Base-by-base conservation (phyloP, 208 protist species). In the Acanthamoeba sp. region DNA sequence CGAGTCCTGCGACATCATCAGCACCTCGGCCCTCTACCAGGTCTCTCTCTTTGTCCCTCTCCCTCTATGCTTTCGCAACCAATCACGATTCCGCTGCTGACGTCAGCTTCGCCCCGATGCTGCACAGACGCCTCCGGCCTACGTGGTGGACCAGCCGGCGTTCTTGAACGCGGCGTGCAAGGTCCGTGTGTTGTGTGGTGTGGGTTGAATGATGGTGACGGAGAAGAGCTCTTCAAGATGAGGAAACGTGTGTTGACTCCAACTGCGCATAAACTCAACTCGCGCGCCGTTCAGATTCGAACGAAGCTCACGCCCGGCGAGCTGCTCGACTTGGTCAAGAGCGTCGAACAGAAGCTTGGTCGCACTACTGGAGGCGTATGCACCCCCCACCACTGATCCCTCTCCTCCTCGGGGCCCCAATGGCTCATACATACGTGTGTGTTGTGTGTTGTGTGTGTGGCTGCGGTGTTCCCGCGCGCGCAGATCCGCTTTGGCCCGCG, bases 131-230 rank as follows among this genome's bases (percentile, higher is more conserved):
- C 32, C 24, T 5, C 91, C 95, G 50, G 89, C 91, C 24, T 96
- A 96, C 42, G 91, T 89, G 9, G 48, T 52, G 18, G 90, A 95
- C 10, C 95, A 96, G 84, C 73, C 59, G 66, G 45, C 48, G 20
- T 96, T 96, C 52, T 64, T 92, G 2, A 96, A 95, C 71, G 85
- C 87, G 38, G 92, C 69, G 14, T 91, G 64, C 38, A 89, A 96
- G 82, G 80, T 95, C 34, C 93, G 36, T 29, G 3, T 36, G 27
- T 59, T 93, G 27, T 93, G 4, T 34, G 22, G 32, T 32, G 32
- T 59, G 27, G 38, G 71, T 57, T 2, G 40, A 40, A 6, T n/a
- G 42, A 40, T 2, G 20, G 42, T 0, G 20, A 40, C 1, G 20
- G 55, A 62, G 55, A 22, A 24, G 40, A 42, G 18, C n/a, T n/a